Base-by-base conservation (phyloP, 2,329 filamentous ascomycete genomes). In the Aspergillus neoniger region DNA sequence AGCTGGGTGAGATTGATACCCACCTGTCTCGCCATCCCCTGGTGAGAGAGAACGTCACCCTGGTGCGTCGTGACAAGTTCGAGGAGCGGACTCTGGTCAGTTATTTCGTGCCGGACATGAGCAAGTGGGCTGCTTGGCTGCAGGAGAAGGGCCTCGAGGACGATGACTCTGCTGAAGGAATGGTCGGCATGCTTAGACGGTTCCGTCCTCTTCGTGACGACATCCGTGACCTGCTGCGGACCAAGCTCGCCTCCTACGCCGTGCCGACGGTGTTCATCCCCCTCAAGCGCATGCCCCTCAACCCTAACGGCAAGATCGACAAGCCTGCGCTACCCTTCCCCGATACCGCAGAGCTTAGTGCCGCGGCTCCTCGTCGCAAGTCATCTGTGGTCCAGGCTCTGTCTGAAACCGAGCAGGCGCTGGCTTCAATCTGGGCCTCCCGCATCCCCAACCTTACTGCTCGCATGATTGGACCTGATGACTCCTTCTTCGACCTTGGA, bases 1-100 rank as follows among this genome's bases (percentile, higher is more conserved):
- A 99, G 78, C 87, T 98, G 49, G 90, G 89, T 64, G 95, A 98
- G 67, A 97, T 98, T 67, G 93, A 98, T 75, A 90, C 83, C 44
- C 89, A 96, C 74, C 80, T 97, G 50, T 90, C 87, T 57, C 84
- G 87, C 48, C 86, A 91, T 76, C 87, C 86, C 0, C 78, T 96
- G 23, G 85, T 98, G 23, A 85, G 91, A 43, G 94, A 98, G 66
- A 92, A 90, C 76, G 88, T 91, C 67, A 98, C 94, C 0, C 80
- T 98, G 2, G 86, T 98, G 4, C 86, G 91, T 74, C 86, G 91
- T 76, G 89, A 96, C 77, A 88, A 88, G 69, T 86, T 92, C 72
- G 91, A 96, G 74, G 94, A 97, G 74, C 89, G 87, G 15, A 94
- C 85, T 0, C 81, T 98, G 19, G 91, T 96, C 68, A 96, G 89